Evolutionary conservation across 2,329 filamentous ascomycete species (phyloP), one percentile per base, ranked within the genome.

Genomic region (Cordyceps pruinosa): DNA sequence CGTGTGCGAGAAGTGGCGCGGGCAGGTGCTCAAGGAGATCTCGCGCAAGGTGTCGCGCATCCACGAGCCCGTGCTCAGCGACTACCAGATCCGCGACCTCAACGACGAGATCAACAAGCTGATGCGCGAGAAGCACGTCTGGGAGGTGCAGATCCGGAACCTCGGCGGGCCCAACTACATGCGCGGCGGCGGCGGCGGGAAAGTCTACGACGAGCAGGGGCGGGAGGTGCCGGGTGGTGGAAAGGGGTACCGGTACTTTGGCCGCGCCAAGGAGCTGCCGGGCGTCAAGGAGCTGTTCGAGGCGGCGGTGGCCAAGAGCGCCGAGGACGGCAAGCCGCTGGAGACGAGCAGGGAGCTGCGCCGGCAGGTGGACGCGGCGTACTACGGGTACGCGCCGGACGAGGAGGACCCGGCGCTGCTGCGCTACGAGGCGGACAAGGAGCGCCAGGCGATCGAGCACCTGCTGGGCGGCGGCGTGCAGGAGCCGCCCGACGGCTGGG

Each of bases 71-170:
- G 86, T 87, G 47, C 81, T 99, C n/a, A 90, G 85, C 73, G 94
- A 99, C 79, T 97, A 89, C 77, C 94, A 97, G 78, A 90, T 99
- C 72, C 87, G 94, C 68, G 94, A 99, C 73, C 79, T 99, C 69
- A 99, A 99, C 76, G 94, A 99, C 73, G 94, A 99, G 75, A 96
- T 99, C 79, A 99, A 99, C 79, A 96, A 96, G 76, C 82, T 96
- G 61, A 97, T 99, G 90, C 86, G 91, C 62, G 94, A 99, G 77
- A 99, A 99, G 75, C 91, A 95, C 81, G 92, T 96, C 82, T 99
- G 94, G 94, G 94, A 99, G 78, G 84, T 94, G 65, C 91, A 97
- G 74, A 97, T 99, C 65, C 83, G 92, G 58, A 95, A 96, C 67
- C 72, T 97, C 25, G 94, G 94, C n/a, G 94, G 94, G 2, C 94